Evolutionary conservation across 768 basidiomycete genomes (phyloP), one percentile per base, ranked within the genome.

Genomic region (Amanita phalloides): DNA sequence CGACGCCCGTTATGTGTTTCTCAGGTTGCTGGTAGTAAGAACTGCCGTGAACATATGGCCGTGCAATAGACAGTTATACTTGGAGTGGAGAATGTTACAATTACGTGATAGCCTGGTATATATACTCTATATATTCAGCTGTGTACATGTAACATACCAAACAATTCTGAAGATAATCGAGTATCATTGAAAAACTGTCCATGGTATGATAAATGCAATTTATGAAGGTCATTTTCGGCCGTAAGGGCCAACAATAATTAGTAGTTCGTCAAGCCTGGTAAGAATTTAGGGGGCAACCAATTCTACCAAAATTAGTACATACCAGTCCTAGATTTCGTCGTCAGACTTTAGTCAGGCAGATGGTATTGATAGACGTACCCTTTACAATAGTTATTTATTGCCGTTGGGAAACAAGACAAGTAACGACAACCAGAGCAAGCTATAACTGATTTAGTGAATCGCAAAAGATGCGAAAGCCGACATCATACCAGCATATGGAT

Each of bases 381-480:
- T 68, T 76, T 62, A 60, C 87, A 90, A 53, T 83, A 67, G 59
- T 84, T 79, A 55, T 89, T 90, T 0, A 76, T 67, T 32, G 72
- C 65, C 6, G 84, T 86, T 1, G 93, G 94, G 64, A 94, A 81
- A 59, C 94, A 96, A 1, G 90, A 92, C 4, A 96, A 68, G 64
- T 90, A 96, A 46, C 90, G 80, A 64, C 93, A 96, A 57, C 92
- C 86, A 48, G 82, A 73, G 63, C 90, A 92, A 26, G 90, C 90
- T 90, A 51, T 33, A 51, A 43, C 5, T 37, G 21, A 35, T 45
- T 56, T 9, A 55, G 46, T 38, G 21, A 53, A 30, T 33, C 23
- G 4, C 14, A 20, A 21, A 14, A 20, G 48, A 54, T n/a, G 33
- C 23, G 25, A 53, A 51, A 10, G 41, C 42, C 17, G 14, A 47